A percentile compares a stretch with the other conserved stretches of the same genome.
Conservation (phyloP, 306 rosid genomes). For the Gynostemma pentaphyllum region DNA sequence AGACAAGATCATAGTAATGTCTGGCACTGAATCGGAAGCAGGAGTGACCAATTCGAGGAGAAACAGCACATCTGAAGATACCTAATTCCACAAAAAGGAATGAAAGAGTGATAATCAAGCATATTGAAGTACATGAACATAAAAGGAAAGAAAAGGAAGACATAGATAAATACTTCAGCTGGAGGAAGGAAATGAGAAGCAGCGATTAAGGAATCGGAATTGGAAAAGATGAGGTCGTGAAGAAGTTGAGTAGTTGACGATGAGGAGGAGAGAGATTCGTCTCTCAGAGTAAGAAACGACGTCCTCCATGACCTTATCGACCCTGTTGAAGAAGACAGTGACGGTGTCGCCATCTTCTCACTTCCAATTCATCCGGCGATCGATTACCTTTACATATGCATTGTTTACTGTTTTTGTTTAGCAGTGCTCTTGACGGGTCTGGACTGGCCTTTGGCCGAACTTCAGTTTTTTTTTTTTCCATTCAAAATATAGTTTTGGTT, state of each 20-base stretch:
- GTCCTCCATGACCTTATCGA: slow-evolving; percentile 61
- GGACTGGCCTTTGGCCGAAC: too few relatives aligned
- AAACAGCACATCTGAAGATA: slow-evolving; percentile 66
- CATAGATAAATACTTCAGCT: slow-evolving; percentile 32
- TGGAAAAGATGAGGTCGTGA: slow-evolving; percentile 46
- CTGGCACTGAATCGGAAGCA: slow-evolving; percentile 16
- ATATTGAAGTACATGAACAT: not conserved
- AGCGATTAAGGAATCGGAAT: slow-evolving; percentile 35
- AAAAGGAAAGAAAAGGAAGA: not conserved
- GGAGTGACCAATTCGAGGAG: slow-evolving; percentile 39
- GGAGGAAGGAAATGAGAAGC: slow-evolving; percentile 63
- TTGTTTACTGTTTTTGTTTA: too few relatives aligned
- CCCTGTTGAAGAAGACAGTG: slow-evolving; percentile 22
- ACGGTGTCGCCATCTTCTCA: slow-evolving; percentile 13
- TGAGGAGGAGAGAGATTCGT: slow-evolving; percentile 57
- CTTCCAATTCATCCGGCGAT: not conserved
- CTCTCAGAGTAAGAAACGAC: slow-evolving; percentile 64
- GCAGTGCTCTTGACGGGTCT: too few relatives aligned
- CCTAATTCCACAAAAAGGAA: slow-evolving; percentile 19
- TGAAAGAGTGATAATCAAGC: not conserved
- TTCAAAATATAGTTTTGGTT: too few relatives aligned
- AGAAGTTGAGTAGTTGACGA: slow-evolving; percentile 41
- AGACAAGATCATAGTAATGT: slow-evolving; percentile 23
- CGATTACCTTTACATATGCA: too few relatives aligned
- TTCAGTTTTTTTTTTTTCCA: too few relatives aligned